Evolutionary conservation across 192 early-diverging fungal genomes (phyloP).

Genomic region (Coemansia sp.): DNA sequence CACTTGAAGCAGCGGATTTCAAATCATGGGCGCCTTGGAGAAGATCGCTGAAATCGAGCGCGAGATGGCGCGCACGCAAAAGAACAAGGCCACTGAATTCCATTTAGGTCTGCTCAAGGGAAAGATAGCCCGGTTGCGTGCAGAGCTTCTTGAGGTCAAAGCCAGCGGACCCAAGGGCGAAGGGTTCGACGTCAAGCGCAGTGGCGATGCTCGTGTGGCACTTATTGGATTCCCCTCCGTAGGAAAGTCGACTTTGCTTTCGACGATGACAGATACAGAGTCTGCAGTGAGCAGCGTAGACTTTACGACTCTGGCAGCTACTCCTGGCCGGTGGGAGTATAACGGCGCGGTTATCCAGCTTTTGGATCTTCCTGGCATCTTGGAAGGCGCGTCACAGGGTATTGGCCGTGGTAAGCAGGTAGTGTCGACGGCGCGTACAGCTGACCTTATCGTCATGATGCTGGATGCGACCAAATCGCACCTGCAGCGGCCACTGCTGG

Average conservation of each 20-base stretch:
- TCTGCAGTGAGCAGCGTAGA: slow-evolving; percentile 88
- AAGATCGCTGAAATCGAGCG: slow-evolving; percentile 89
- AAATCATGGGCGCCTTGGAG: slow-evolving; percentile 79
- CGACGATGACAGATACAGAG: slow-evolving; percentile 89
- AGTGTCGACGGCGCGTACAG: slow-evolving; percentile 95
- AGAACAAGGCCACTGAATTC: slow-evolving; percentile 99
- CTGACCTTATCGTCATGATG: slow-evolving; percentile 98
- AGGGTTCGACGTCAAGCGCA: slow-evolving; percentile 98
- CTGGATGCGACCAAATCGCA: slow-evolving; percentile 92
- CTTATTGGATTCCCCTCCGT: slow-evolving; percentile 99
- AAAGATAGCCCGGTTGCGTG: slow-evolving; percentile 85
- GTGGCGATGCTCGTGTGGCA: slow-evolving; percentile 93
- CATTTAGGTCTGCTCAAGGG: slow-evolving; percentile 98
- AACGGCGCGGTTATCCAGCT: slow-evolving; percentile 96
- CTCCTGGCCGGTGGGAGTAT: slow-evolving; percentile 94
- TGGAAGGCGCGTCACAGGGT: slow-evolving; percentile 97
- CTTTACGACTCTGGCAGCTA: slow-evolving; percentile 96
- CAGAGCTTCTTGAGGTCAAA: slow-evolving; percentile 75
- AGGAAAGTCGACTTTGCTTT: slow-evolving; percentile 96
- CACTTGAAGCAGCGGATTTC: neutral
- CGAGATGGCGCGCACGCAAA: slow-evolving; percentile 93
- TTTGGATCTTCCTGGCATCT: slow-evolving; percentile 98
- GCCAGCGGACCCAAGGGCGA: slow-evolving; percentile 70
- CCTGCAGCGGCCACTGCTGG: slow-evolving; percentile 82
- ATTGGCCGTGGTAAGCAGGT: slow-evolving; percentile 98